Evolutionary conservation across 148 eudicot genomes (phyloP).

Genomic region (Chenopodium album): DNA sequence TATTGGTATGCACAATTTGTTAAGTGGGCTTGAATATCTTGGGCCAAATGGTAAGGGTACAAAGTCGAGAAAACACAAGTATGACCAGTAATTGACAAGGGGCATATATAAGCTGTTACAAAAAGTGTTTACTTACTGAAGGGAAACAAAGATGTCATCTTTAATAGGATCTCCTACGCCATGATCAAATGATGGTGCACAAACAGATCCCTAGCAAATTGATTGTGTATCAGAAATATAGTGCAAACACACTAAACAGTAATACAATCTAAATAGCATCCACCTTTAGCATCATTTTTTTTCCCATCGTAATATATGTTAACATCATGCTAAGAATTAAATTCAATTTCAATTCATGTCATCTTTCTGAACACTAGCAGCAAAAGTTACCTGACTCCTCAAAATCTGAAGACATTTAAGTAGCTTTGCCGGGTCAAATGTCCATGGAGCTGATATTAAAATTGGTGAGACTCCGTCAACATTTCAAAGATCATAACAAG

Average conservation of each 20-base stretch:
- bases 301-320: neutral
- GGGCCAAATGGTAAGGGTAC: neutral
- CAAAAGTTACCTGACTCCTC: slow-evolving; percentile 54
- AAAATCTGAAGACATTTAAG: slow-evolving; percentile 73
- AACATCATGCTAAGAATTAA: neutral
- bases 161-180: slow-evolving; percentile 96
- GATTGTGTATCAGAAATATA: slow-evolving; percentile 1
- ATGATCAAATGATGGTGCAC: slow-evolving; percentile 96
- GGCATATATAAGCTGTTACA: neutral
- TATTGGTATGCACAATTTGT: neutral
- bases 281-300: neutral
- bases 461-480: slow-evolving; percentile 25
- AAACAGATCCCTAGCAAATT: slow-evolving; percentile 71
- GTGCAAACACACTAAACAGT: neutral
- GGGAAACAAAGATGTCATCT: slow-evolving; percentile 86
- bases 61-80: neutral
- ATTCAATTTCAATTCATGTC: neutral
- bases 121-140: slow-evolving; percentile 53
- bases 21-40: neutral
- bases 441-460: slow-evolving; percentile 90
- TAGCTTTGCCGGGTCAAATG: slow-evolving; percentile 74
- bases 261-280: neutral
- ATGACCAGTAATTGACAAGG: neutral
- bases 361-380: neutral
- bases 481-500: slow-evolving; percentile 16